A percentile compares a stretch with the other conserved stretches of the same genome.
Evolutionary conservation across 495 filamentous ascomycete species (phyloP).

Genomic region (Neurospora sp.): DNA sequence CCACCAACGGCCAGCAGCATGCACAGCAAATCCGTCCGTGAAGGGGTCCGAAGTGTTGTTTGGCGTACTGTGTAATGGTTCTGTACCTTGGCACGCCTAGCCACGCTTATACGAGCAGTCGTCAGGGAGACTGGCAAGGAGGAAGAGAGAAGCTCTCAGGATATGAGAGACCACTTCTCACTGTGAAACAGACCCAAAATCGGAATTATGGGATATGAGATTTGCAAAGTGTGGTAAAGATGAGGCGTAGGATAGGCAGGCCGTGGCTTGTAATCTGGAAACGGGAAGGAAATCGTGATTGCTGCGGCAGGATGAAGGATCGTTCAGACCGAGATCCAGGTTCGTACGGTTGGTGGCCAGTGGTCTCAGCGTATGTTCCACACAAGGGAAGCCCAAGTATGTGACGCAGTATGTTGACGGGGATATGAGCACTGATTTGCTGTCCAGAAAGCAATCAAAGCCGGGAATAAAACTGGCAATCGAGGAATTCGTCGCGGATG

Average conservation of each 20-base stretch:
- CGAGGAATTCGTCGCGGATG: not conserved
- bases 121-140: not conserved
- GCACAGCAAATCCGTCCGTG: not conserved
- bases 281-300: not conserved
- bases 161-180: not conserved
- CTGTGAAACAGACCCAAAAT: not conserved
- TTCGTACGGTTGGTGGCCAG: not conserved
- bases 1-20: not conserved
- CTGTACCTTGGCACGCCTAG: not conserved
- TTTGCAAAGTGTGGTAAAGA: not conserved
- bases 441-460: not conserved
- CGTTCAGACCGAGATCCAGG: not conserved
- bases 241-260: not conserved
- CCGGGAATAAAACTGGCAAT: not conserved
- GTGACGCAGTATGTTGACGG: not conserved
- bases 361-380: not conserved
- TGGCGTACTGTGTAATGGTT: not conserved
- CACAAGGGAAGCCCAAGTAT: not conserved
- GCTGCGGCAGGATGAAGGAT: not conserved
- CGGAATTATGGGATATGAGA: not conserved
- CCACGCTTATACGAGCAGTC: not conserved
- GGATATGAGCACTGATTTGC: not conserved
- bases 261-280: not conserved
- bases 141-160: not conserved
- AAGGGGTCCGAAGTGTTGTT: not conserved